Evolutionary conservation across 2,329 filamentous ascomycete species (phyloP).

Genomic region (Penicillium sp.): DNA sequence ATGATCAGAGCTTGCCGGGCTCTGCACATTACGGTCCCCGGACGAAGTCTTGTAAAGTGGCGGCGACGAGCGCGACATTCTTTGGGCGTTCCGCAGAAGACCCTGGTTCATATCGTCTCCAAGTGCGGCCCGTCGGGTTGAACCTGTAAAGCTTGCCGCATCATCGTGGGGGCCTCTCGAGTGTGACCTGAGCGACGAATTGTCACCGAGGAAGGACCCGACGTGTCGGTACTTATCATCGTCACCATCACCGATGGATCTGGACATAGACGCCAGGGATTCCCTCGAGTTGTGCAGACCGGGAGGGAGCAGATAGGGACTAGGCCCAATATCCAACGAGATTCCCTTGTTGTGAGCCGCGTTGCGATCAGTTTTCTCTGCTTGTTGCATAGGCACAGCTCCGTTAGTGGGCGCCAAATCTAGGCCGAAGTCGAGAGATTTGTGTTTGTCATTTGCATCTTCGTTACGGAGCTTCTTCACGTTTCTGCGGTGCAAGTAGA

Average conservation of each 20-base stretch:
- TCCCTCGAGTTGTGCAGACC: slow-evolving; percentile 69
- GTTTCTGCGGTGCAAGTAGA: slow-evolving; percentile 70
- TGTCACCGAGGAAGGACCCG: too few species aligned
- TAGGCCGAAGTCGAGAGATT: slow-evolving; percentile 91
- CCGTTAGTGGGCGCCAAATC: too few species aligned
- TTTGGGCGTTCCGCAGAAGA: slow-evolving; percentile 49
- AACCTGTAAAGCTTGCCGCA: too few species aligned
- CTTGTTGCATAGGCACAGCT: too few species aligned
- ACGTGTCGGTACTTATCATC: slow-evolving; percentile 91
- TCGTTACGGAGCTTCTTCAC: slow-evolving; percentile 62
- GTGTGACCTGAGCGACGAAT: too few species aligned
- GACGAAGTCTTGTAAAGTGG: too few species aligned
- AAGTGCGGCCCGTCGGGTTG: too few species aligned
- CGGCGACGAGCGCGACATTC: slow-evolving; percentile 50
- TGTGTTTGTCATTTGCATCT: slow-evolving; percentile 77
- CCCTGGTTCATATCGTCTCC: too few species aligned
- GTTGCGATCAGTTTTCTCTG: too few species aligned
- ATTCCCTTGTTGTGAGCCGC: slow-evolving; percentile 47
- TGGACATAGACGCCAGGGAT: slow-evolving; percentile 73
- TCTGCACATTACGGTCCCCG: too few species aligned
- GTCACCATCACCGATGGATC: too few species aligned
- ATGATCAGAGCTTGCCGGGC: slow-evolving; percentile 8
- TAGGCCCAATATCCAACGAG: slow-evolving; percentile 59
- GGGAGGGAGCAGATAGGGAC: slow-evolving; percentile 88
- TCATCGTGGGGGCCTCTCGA: slow-evolving; percentile 47